Evolutionary conservation across 805 yeast species (phyloP), one percentile per base, ranked within the genome.

Genomic region (Cyberlindnera lachancei): DNA sequence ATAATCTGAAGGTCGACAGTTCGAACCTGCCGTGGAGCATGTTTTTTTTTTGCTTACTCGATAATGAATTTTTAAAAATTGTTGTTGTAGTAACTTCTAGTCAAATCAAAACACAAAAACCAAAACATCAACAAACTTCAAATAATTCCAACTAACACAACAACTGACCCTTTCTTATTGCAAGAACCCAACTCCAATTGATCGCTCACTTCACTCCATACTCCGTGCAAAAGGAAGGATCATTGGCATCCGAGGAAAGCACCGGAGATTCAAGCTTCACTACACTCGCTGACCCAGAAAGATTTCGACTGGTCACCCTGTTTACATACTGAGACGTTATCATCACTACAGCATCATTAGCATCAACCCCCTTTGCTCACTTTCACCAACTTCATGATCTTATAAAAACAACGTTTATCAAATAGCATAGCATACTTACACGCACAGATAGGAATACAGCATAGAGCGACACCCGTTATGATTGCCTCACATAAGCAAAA

Each of bases 1-100:
- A 65, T 66, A 65, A 64, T 64, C 70, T 64, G 68, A 64, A 64
- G 69, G 69, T 64, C 68, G 70, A 64, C 68, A 64, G 70, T 64
- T 64, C 69, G 69, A 63, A 61, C 68, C 68, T 64, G 67, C 68
- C 69, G 64, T 55, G 58, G 64, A 63, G 68, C 67, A 62, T 36
- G 45, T 34, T 42, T 46, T 47, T 45, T 42, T 38, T 23, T 21
- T 29, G 15, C 9, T 16, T 11, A 9, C n/a, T n/a, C n/a, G n/a
- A n/a, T n/a, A n/a, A n/a, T n/a, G n/a, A n/a, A n/a, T n/a, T n/a
- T n/a, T n/a, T n/a, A n/a, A n/a, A n/a, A n/a, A n/a, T n/a, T n/a
- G 28, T 25, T 16, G 14, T 20, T 16, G 20, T 25, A 17, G 28
- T 17, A 16, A 17, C 20, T 12, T 24, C 8, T 7, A 15, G 11